These are phyloP conservation scores for Falciphora oryzae DNA, from an alignment of 2,329 filamentous ascomycete genomes.

Conservation along the genomic window DNA sequence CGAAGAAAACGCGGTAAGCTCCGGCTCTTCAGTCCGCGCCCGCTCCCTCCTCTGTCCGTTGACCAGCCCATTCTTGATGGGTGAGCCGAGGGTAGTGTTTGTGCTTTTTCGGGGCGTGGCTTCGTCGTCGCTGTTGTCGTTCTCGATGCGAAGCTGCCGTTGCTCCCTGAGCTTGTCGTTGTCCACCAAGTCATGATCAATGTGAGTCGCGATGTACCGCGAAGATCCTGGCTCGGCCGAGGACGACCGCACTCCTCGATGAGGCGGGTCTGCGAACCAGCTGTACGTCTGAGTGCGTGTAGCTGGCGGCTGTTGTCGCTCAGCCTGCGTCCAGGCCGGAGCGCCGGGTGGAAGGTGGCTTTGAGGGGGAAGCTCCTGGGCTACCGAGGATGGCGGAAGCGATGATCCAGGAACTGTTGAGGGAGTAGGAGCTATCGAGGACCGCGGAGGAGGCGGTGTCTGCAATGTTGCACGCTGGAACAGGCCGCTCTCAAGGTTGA, in stretches of 20 bases:
- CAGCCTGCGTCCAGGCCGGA: not conserved
- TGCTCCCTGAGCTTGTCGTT: not conserved
- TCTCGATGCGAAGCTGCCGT: not conserved
- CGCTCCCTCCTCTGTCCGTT: not conserved
- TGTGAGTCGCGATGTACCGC: conserved; percentile 1
- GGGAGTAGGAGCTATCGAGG: not conserved
- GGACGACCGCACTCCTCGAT: conserved; percentile 5
- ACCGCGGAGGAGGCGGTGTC: not conserved
- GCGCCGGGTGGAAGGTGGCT: not conserved
- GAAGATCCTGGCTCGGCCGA: conserved; percentile 4
- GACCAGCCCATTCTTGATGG: not conserved
- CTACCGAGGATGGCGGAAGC: not conserved
- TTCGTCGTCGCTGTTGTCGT: not conserved
- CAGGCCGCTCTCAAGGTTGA: conserved; percentile 9
- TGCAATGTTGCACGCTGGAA: conserved; percentile 2
- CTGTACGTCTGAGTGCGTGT: conserved; percentile 3
- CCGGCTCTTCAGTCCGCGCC: not conserved
- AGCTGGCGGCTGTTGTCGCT: not conserved
- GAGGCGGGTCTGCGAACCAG: conserved; percentile 2
- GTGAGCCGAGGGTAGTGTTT: not conserved
- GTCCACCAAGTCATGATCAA: not conserved
- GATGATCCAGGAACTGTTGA: not conserved
- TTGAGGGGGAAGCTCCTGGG: not conserved
- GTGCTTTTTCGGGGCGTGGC: not conserved
- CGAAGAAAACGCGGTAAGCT: not conserved